A percentile compares a stretch with the other conserved stretches of the same genome.
phyloP scores from a whole-genome alignment of 495 filamentous ascomycete species.

The Cladorrhinum samala region DNA sequence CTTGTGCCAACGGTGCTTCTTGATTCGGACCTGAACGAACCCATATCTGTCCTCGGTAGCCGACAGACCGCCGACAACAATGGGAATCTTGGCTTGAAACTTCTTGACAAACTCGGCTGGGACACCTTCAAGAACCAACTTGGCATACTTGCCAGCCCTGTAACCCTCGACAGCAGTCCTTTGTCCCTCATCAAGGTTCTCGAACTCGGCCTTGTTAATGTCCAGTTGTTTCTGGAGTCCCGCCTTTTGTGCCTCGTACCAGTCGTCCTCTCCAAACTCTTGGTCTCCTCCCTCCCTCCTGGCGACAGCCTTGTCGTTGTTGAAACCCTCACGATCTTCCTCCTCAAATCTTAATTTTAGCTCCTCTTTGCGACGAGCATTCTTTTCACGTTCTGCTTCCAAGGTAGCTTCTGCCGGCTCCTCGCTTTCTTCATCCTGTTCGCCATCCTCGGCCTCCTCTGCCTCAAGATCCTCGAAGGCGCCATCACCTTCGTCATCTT shows the following conservation, averaged over 20 bases:
- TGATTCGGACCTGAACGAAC: slow-evolving; percentile 91
- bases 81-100: slow-evolving; percentile 78
- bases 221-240: slow-evolving; percentile 86
- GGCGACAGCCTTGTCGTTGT: slow-evolving; percentile 72
- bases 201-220: slow-evolving; percentile 92
- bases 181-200: slow-evolving; percentile 71
- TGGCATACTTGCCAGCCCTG: slow-evolving; percentile 88
- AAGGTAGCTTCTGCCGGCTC: slow-evolving; percentile 13
- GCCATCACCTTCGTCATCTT: slow-evolving; percentile 71
- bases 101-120: slow-evolving; percentile 86
- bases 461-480: slow-evolving; percentile 87
- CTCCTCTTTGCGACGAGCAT: slow-evolving; percentile 89
- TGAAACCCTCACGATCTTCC: slow-evolving; percentile 89
- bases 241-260: slow-evolving; percentile 97
- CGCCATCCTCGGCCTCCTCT: slow-evolving; percentile 50
- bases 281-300: slow-evolving; percentile 56
- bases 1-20: slow-evolving; percentile 97
- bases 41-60: slow-evolving; percentile 93
- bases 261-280: slow-evolving; percentile 93
- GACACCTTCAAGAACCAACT: slow-evolving; percentile 79
- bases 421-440: slow-evolving; percentile 23
- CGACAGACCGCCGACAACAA: slow-evolving; percentile 83
- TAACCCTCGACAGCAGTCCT: slow-evolving; percentile 80
- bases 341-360: slow-evolving; percentile 91
- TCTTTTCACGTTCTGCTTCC: slow-evolving; percentile 75